A percentile compares a stretch with the other conserved stretches of the same genome.
These are phyloP conservation scores for Mortierella antarctica DNA, from an alignment of 192 early-diverging fungal species.

Conservation along the genomic window DNA sequence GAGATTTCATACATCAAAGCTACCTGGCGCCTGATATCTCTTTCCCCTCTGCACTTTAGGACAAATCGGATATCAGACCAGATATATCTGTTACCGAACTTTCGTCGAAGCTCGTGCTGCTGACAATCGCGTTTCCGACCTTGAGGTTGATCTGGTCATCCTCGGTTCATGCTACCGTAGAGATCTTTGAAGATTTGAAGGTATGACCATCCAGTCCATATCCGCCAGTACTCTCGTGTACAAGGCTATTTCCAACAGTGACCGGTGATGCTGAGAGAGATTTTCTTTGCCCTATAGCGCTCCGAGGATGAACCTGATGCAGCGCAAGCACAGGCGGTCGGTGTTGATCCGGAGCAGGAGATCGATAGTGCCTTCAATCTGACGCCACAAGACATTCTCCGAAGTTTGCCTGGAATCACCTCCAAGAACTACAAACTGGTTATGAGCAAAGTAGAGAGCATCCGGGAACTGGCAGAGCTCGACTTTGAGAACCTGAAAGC, in stretches of 20 bases:
- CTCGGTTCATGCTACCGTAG: constrained; percentile 85
- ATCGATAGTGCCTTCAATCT: constrained; percentile 74
- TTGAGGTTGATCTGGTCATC: constrained; percentile 89
- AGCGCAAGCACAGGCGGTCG: constrained; percentile 74
- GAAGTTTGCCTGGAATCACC: constrained; percentile 88
- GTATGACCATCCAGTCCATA: constrained; percentile 8
- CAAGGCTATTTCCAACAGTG: neutral
- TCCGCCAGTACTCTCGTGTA: neutral
- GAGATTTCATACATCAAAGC: too few relatives aligned
- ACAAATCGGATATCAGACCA: constrained; percentile 55
- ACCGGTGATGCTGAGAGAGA: neutral
- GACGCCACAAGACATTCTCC: constrained; percentile 83
- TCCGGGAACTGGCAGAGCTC: constrained; percentile 72
- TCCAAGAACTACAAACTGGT: constrained; percentile 81
- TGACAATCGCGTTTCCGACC: constrained; percentile 87
- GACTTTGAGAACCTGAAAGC: constrained; percentile 53
- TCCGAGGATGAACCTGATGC: constrained; percentile 80
- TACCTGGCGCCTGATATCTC: constrained; percentile 5
- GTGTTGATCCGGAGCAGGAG: constrained; percentile 70
- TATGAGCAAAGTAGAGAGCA: constrained; percentile 71
- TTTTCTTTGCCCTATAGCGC: constrained; percentile 60
- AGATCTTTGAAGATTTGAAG: constrained; percentile 94
- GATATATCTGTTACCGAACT: constrained; percentile 71
- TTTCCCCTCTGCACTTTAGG: constrained; percentile 38
- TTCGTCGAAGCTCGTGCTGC: constrained; percentile 79